Percentiles rank a stretch among this genome's conserved stretches.
Evolutionary conservation across 2,329 filamentous ascomycete genomes (phyloP).

Genomic region (Microdochium paspali): DNA sequence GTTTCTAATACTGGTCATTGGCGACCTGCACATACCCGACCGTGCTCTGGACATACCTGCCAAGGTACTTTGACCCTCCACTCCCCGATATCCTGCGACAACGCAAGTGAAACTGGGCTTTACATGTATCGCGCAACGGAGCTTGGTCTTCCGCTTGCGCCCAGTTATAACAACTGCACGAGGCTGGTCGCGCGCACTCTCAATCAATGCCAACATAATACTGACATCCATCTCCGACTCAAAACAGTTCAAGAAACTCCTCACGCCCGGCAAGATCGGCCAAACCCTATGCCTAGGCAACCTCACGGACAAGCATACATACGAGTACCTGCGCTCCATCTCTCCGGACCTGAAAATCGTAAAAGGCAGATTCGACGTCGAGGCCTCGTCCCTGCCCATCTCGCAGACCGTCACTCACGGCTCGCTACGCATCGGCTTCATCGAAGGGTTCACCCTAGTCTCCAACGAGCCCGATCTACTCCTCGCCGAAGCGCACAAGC

Average conservation of each 20-base stretch:
- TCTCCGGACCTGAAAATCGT: slow-evolving; percentile 65
- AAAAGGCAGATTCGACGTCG: slow-evolving; percentile 57
- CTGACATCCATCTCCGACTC: slow-evolving; percentile 2
- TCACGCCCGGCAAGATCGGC: slow-evolving; percentile 74
- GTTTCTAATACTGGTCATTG: slow-evolving; percentile 83
- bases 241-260: slow-evolving; percentile 71
- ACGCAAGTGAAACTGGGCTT: no score
- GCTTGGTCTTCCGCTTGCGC: no score
- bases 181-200: no score
- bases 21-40: slow-evolving; percentile 90
- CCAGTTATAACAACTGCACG: no score
- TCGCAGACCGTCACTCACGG: slow-evolving; percentile 60
- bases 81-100: not conserved
- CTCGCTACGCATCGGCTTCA: slow-evolving; percentile 54
- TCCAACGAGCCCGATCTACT: slow-evolving; percentile 58
- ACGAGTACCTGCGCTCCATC: slow-evolving; percentile 69
- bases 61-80: slow-evolving; percentile 52
- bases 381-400: slow-evolving; percentile 55
- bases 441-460: slow-evolving; percentile 60
- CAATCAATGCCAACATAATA: not conserved
- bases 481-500: slow-evolving; percentile 57
- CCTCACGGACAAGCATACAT: slow-evolving; percentile 69
- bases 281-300: slow-evolving; percentile 76
- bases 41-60: slow-evolving; percentile 82
- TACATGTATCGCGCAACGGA: no score